phyloP scores from a whole-genome alignment of 768 basidiomycete genomes.

The Suillus subalutaceus region DNA sequence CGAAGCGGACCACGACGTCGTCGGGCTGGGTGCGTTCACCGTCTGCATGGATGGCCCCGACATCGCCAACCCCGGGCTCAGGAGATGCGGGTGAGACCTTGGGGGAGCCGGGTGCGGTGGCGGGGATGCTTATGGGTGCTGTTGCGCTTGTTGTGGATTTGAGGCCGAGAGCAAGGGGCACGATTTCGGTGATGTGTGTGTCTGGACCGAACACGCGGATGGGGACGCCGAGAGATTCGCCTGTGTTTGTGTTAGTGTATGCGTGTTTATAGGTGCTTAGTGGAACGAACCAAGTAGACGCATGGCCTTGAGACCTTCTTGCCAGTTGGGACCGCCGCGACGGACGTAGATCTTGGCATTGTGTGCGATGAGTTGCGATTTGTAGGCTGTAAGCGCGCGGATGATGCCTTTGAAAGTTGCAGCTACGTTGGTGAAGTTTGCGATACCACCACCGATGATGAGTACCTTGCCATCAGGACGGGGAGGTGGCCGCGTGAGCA shows the following conservation, averaged over 20 bases:
- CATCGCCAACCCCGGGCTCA: slow-evolving; percentile 44
- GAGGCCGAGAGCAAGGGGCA: slow-evolving; percentile 93
- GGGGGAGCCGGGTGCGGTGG: slow-evolving; percentile 52
- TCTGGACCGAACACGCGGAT: slow-evolving; percentile 98
- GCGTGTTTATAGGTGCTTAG: neutral
- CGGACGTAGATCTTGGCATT: slow-evolving; percentile 51
- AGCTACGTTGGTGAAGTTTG: slow-evolving; percentile 99
- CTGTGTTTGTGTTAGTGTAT: slow-evolving; percentile 12
- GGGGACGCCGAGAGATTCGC: slow-evolving; percentile 95
- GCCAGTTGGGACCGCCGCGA: slow-evolving; percentile 83
- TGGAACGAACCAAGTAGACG: slow-evolving; percentile 65
- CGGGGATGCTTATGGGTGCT: slow-evolving; percentile 39
- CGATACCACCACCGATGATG: slow-evolving; percentile 99
- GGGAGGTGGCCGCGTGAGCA: slow-evolving; percentile 89
- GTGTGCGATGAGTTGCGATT: slow-evolving; percentile 71
- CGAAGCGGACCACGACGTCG: slow-evolving; percentile 92
- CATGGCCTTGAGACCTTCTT: slow-evolving; percentile 98
- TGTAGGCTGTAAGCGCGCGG: slow-evolving; percentile 92
- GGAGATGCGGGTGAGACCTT: slow-evolving; percentile 26
- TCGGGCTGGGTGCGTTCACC: slow-evolving; percentile 45
- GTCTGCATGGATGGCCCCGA: slow-evolving; percentile 76
- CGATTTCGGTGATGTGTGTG: slow-evolving; percentile 98
- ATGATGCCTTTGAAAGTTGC: slow-evolving; percentile 99
- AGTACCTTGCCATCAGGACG: slow-evolving; percentile 92
- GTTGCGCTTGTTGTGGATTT: slow-evolving; percentile 39